phyloP scores from a whole-genome alignment of 2,329 filamentous ascomycete species.

The Botrytis pseudocinerea region DNA sequence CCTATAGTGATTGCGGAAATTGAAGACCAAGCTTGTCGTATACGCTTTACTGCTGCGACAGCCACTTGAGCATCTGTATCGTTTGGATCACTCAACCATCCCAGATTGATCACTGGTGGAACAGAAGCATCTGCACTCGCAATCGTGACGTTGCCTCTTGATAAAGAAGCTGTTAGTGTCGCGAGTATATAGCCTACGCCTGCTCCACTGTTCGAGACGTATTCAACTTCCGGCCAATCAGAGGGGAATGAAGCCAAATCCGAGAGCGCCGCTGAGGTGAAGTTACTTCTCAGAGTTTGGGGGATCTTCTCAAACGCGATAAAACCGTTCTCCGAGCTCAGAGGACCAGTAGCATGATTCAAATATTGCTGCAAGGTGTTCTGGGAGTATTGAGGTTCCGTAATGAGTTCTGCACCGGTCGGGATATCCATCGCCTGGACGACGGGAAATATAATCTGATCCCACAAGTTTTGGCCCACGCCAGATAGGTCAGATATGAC shows the following conservation, averaged over 20 bases:
- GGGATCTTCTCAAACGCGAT: constrained; percentile 26
- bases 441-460: constrained; percentile 22
- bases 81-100: constrained; percentile 46
- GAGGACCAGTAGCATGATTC: neutral
- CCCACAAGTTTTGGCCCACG: constrained; percentile 50
- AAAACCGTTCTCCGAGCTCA: constrained; percentile 19
- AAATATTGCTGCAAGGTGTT: neutral
- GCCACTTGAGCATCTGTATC: constrained; percentile 46
- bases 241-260: constrained; percentile 15
- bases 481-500: constrained; percentile 49
- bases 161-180: constrained; percentile 34
- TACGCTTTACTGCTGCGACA: constrained; percentile 46
- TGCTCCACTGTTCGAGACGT: constrained; percentile 10
- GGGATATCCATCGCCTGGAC: constrained; percentile 15
- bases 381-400: neutral
- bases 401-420: neutral
- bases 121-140: constrained; percentile 39
- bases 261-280: neutral
- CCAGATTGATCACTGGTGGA: constrained; percentile 45
- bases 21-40: constrained; percentile 38
- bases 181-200: neutral
- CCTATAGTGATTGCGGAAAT: constrained; percentile 3
- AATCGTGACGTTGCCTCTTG: constrained; percentile 43
- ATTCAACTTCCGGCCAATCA: constrained; percentile 26
- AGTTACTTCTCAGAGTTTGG: neutral